Conservation (phyloP, 2,329 filamentous ascomycete genomes). For the Cladosporium oxysporum region DNA sequence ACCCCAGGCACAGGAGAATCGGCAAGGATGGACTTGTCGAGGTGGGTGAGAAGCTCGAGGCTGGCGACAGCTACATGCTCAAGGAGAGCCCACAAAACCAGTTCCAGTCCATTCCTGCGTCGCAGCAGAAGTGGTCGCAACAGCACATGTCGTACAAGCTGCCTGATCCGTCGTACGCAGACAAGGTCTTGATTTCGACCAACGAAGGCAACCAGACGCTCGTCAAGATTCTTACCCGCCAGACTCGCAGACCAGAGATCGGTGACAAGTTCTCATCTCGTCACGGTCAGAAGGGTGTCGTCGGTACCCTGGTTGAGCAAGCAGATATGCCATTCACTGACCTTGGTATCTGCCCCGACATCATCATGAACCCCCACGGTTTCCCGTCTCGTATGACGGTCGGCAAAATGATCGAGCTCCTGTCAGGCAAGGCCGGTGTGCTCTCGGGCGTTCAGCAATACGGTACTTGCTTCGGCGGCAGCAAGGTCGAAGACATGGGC, state of each 20-base stretch:
- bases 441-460: conserved; percentile 84
- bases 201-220: conserved; percentile 84
- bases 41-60: conserved; percentile 76
- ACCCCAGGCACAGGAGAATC: conserved; percentile 64
- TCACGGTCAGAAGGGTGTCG: conserved; percentile 97
- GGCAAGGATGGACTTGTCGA: conserved; percentile 86
- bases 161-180: conserved; percentile 69
- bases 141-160: conserved; percentile 63
- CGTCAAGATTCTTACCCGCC: conserved; percentile 93
- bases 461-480: conserved; percentile 83
- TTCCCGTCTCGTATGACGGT: conserved; percentile 99
- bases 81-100: conserved; percentile 84
- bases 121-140: conserved; percentile 34
- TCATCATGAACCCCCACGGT: conserved; percentile 99
- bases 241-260: conserved; percentile 90
- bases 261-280: conserved; percentile 99
- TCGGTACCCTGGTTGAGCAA: conserved; percentile 94
- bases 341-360: conserved; percentile 86
- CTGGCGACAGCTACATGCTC: conserved; percentile 84
- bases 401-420: conserved; percentile 92
- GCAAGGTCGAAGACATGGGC: conserved; percentile 85
- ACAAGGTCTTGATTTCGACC: conserved; percentile 92
- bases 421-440: conserved; percentile 91
- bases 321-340: conserved; percentile 97
- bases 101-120: conserved; percentile 48